Conservation (phyloP, 352 stramenopile genomes). For the Phytophthora chlamydospora region DNA sequence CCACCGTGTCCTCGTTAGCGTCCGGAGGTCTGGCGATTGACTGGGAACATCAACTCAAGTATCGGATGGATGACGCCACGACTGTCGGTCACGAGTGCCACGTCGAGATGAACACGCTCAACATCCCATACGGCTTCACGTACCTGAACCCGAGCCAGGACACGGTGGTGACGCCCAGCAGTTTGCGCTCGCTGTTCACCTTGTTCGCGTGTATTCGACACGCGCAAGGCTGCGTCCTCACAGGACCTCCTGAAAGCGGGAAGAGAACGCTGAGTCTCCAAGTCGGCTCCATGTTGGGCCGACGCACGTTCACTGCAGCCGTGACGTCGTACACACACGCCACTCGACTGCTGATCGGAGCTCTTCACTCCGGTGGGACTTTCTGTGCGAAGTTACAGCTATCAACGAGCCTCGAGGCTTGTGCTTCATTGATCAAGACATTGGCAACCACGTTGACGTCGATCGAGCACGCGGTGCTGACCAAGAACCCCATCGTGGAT, state of each 20-base stretch:
- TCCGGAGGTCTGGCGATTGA: slow-evolving; percentile 24
- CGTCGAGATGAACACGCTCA: slow-evolving; percentile 55
- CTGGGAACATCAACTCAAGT: slow-evolving; percentile 68
- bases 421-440: slow-evolving; percentile 29
- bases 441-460: slow-evolving; percentile 29
- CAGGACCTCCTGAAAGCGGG: slow-evolving; percentile 25
- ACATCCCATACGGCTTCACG: slow-evolving; percentile 71
- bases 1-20: neutral
- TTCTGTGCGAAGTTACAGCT: slow-evolving; percentile 39
- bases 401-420: neutral
- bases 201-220: slow-evolving; percentile 55
- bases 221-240: slow-evolving; percentile 35
- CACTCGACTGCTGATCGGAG: slow-evolving; percentile 49
- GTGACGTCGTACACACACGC: slow-evolving; percentile 36
- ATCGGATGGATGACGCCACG: slow-evolving; percentile 61
- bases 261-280: slow-evolving; percentile 53
- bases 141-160: slow-evolving; percentile 45
- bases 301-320: slow-evolving; percentile 41
- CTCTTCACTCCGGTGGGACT: slow-evolving; percentile 43
- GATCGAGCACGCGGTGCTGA: slow-evolving; percentile 49
- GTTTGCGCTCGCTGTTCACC: slow-evolving; percentile 57
- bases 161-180: slow-evolving; percentile 48
- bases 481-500: slow-evolving; percentile 30
- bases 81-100: slow-evolving; percentile 71
- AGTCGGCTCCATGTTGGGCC: slow-evolving; percentile 51